Base-by-base conservation (phyloP, 192 early-diverging fungal genomes). In the Gaertneriomyces semiglobifer region DNA sequence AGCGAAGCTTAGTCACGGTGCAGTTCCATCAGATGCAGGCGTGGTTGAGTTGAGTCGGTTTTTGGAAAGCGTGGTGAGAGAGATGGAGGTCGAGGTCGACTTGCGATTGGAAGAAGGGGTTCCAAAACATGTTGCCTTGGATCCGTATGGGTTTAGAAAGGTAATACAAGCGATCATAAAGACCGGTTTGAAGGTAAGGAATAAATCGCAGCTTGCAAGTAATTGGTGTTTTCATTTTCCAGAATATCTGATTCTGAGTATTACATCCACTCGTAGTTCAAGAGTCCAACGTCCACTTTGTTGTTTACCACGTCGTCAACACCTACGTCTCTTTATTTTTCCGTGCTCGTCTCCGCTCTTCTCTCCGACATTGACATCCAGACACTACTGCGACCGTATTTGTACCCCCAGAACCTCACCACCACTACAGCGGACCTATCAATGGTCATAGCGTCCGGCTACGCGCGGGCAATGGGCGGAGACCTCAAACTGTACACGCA, bases 101-200 rank as follows among this genome's bases (percentile, higher is more conserved):
- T 20, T 53, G 25, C 53, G 56, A n/a, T 58, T 66, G 10, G 53
- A 11, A 12, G 42, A 16, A 14, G 55, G 33, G 2, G 18, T 66
- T n/a, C 65, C 65, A 5, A 41, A 16, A 43, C 44, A 33, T 7
- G 65, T 53, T 7, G 11, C 6, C 25, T 7, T 66, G 6, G 65
- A 66, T 47, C n/a, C 10, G 3, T 18, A 7, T n/a, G 12, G 65
- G 14, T 40, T 66, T 11, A 14, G 65, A 58, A 40, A 43, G 25
- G 46, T 66, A 6, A 58, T 66, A 19, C 33, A 53, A 7, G 53
- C 56, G 5, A 25, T 66, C 8, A 18, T 56, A 14, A 39, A 47
- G 7, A 44, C 40, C 42, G 65, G 40, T 47, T 66, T 53, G 43
- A 66, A 66, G 65, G 65, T 66, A 19, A 54, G 61, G n/a, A 52